Percentiles rank a stretch among this genome's conserved stretches.
Conservation (phyloP, 2,329 filamentous ascomycete species). For the Venturia oleaginea region DNA sequence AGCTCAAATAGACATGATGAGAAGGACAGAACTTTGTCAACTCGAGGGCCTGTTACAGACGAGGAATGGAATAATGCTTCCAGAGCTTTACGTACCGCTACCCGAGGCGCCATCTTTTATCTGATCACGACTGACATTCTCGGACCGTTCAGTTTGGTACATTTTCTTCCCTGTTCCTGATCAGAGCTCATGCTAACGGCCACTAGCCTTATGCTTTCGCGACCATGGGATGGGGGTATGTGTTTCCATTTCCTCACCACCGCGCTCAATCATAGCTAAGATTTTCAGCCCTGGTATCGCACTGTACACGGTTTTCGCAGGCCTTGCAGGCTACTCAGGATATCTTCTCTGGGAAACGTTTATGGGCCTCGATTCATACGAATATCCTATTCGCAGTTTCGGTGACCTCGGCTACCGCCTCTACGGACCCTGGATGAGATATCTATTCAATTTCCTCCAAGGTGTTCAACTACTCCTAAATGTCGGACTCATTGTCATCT, state of each 20-base stretch:
- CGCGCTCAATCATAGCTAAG: constrained; percentile 23
- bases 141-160: constrained; percentile 27
- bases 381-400: constrained; percentile 39
- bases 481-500: constrained; percentile 44
- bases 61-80: constrained; percentile 28
- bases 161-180: constrained; percentile 6
- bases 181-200: neutral
- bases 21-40: neutral
- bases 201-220: neutral
- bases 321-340: constrained; percentile 24
- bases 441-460: constrained; percentile 42
- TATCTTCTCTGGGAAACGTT: neutral
- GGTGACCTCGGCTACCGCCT: constrained; percentile 42
- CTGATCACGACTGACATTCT: constrained; percentile 37
- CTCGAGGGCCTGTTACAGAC: constrained; percentile 19
- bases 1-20: neutral
- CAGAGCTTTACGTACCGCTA: constrained; percentile 27
- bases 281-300: constrained; percentile 24
- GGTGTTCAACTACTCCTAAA: constrained; percentile 41
- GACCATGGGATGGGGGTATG: constrained; percentile 7
- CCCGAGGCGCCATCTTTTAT: constrained; percentile 33
- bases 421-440: constrained; percentile 36
- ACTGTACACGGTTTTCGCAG: constrained; percentile 30
- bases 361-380: constrained; percentile 35
- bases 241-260: constrained; percentile 20